Evolutionary conservation across 208 protist genomes (phyloP).

Genomic region (Trypanosoma caninum): DNA sequence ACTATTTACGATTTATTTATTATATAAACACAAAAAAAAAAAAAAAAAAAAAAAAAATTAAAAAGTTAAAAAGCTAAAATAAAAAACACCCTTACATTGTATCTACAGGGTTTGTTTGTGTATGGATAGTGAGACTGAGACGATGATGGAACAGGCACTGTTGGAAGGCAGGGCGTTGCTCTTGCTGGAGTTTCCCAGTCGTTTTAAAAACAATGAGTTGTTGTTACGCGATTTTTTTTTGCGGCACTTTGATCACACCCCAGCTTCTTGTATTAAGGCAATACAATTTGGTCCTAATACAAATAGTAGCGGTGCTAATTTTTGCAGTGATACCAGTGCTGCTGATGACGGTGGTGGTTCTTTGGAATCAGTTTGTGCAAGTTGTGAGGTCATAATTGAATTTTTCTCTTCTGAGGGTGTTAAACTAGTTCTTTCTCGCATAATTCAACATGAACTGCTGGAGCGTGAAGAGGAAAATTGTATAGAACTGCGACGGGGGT

Average conservation of each 20-base stretch:
- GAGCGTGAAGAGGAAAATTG: conserved; percentile 18
- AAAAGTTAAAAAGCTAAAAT: no score
- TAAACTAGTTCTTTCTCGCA: conserved; percentile 20
- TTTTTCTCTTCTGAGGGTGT: conserved; percentile 21
- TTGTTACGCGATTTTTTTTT: conserved; percentile 24
- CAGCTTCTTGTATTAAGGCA: conserved; percentile 11
- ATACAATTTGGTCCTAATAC: conserved; percentile 13
- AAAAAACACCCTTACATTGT: no score
- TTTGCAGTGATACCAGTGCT: background rate
- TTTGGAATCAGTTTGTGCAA: background rate
- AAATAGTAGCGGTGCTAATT: background rate
- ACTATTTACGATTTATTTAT: no score
- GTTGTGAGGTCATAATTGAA: conserved; percentile 18
- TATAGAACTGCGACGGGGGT: conserved; percentile 54
- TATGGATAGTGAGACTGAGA: no score
- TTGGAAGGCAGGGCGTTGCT: conserved; percentile 44
- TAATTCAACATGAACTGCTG: conserved; percentile 25
- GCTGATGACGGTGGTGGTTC: background rate
- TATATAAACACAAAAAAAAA: no score
- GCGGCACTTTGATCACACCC: conserved; percentile 22
- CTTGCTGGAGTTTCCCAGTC: conserved; percentile 32
- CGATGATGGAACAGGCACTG: conserved; percentile 49
- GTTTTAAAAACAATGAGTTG: conserved; percentile 21
- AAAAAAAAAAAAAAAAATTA: no score
- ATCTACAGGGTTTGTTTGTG: no score